phyloP scores from a whole-genome alignment of 2,329 filamentous ascomycete species.

The Falciphora oryzae region DNA sequence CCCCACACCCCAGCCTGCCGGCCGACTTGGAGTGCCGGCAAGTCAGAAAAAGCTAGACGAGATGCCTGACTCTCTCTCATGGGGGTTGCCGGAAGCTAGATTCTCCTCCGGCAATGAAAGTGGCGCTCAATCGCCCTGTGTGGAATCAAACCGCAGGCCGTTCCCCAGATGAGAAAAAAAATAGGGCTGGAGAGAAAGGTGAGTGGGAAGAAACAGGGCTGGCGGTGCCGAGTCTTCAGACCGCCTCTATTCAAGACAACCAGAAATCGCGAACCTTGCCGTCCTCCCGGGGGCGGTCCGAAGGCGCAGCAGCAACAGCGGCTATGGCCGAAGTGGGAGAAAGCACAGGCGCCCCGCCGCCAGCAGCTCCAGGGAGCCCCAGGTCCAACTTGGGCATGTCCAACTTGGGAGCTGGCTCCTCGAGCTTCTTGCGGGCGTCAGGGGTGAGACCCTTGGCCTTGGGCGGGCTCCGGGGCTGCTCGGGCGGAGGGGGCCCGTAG shows the following conservation, averaged over 20 bases:
- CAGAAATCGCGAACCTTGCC: constrained; percentile 7
- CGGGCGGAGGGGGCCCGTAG: constrained; percentile 55
- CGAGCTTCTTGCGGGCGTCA: constrained; percentile 37
- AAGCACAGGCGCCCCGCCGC: neutral
- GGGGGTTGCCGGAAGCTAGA: neutral
- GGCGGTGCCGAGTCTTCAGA: neutral
- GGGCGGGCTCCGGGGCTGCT: constrained; percentile 30
- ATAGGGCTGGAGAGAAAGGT: neutral
- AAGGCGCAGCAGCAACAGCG: neutral
- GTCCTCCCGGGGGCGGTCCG: neutral
- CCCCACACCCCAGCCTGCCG: neutral
- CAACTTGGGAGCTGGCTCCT: constrained; percentile 53
- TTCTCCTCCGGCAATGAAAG: too few relatives aligned
- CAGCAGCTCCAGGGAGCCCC: constrained; percentile 17
- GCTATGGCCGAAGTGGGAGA: neutral
- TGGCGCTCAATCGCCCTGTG: neutral
- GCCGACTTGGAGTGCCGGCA: too few relatives aligned
- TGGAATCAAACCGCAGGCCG: neutral
- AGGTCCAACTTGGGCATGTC: constrained; percentile 55
- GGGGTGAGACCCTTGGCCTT: constrained; percentile 20
- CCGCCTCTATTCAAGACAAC: constrained; percentile 8
- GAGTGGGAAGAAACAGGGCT: neutral
- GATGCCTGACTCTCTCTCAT: neutral
- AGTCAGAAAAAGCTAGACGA: neutral
- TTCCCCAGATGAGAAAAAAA: too few relatives aligned